Evolutionary conservation across 805 yeast genomes (phyloP).

Genomic region (Metschnikowia amazonensis): DNA sequence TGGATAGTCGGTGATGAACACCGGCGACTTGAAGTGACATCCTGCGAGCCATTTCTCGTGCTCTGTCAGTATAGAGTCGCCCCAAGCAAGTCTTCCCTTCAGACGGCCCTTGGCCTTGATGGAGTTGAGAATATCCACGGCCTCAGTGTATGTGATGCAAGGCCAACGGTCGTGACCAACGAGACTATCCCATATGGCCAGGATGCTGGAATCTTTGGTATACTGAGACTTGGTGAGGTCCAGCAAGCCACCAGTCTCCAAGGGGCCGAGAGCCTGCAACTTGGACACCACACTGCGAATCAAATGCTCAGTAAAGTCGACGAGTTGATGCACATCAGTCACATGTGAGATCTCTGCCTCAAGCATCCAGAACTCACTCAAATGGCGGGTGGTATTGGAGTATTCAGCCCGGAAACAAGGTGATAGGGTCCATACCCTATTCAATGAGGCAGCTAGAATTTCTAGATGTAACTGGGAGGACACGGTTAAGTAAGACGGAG

Average conservation of each 20-base stretch:
- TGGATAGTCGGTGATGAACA: conserved; percentile 90
- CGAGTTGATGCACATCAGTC: conserved; percentile 53
- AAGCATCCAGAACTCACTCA: conserved; percentile 96
- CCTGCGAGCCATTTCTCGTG: conserved; percentile 92
- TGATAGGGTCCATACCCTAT: conserved; percentile 80
- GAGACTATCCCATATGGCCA: conserved; percentile 59
- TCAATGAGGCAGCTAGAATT: conserved; percentile 65
- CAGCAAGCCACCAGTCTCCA: conserved; percentile 10
- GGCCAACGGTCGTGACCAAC: conserved; percentile 52
- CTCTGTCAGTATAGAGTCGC: conserved; percentile 71
- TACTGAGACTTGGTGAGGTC: conserved; percentile 38
- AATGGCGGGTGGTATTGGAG: conserved; percentile 85
- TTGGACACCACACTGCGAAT: conserved; percentile 33
- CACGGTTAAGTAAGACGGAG: conserved; percentile 72
- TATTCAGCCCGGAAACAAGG: conserved; percentile 93
- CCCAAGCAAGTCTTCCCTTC: conserved; percentile 47
- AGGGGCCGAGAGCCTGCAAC: conserved; percentile 9
- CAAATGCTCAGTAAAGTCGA: conserved; percentile 67
- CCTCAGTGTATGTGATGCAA: conserved; percentile 70
- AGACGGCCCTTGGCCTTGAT: conserved; percentile 42
- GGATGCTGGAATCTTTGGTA: conserved; percentile 36
- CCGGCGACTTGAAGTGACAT: conserved; percentile 61
- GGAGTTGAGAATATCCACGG: conserved; percentile 47
- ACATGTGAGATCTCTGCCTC: conserved; percentile 85
- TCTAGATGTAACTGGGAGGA: conserved; percentile 92